Conservation (phyloP, 176 grass and related monocot species). For the Musa itinerans region DNA sequence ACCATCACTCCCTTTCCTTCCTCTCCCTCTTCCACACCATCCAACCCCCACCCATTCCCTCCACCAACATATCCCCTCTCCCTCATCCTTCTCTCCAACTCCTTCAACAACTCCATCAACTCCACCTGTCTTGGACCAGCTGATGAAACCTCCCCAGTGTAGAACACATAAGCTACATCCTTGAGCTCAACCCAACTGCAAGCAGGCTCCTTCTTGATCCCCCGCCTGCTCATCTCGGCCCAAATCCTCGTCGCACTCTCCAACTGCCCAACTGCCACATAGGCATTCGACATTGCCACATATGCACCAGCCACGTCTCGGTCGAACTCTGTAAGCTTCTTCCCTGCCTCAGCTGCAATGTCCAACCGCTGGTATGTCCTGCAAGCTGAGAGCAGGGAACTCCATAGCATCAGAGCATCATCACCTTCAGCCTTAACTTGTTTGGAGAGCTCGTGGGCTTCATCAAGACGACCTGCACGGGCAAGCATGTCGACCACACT, state of each 20-base stretch:
- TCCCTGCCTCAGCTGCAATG: slow-evolving; percentile 36
- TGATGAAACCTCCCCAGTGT: slow-evolving; percentile 26
- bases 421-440: slow-evolving; percentile 31
- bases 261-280: slow-evolving; percentile 45
- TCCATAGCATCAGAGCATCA: slow-evolving; percentile 59
- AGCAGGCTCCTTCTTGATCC: slow-evolving; percentile 59
- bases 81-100: slow-evolving; percentile 52
- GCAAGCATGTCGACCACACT: slow-evolving; percentile 70
- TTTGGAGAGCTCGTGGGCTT: slow-evolving; percentile 40
- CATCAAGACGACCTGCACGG: slow-evolving; percentile 39
- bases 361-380: slow-evolving; percentile 47
- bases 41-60: slow-evolving; percentile 32
- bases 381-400: slow-evolving; percentile 58
- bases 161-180: slow-evolving; percentile 50
- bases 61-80: slow-evolving; percentile 50
- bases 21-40: slow-evolving; percentile 27
- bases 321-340: slow-evolving; percentile 43
- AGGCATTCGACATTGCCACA: slow-evolving; percentile 71
- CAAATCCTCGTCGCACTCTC: slow-evolving; percentile 34
- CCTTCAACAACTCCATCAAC: slow-evolving; percentile 49
- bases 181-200: slow-evolving; percentile 87
- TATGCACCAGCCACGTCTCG: slow-evolving; percentile 48
- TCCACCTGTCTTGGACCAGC: slow-evolving; percentile 29
- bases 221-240: slow-evolving; percentile 40
- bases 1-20: slow-evolving; percentile 41